Base-by-base conservation (phyloP, 129 eudicot species). In the Lactuca saligna region DNA sequence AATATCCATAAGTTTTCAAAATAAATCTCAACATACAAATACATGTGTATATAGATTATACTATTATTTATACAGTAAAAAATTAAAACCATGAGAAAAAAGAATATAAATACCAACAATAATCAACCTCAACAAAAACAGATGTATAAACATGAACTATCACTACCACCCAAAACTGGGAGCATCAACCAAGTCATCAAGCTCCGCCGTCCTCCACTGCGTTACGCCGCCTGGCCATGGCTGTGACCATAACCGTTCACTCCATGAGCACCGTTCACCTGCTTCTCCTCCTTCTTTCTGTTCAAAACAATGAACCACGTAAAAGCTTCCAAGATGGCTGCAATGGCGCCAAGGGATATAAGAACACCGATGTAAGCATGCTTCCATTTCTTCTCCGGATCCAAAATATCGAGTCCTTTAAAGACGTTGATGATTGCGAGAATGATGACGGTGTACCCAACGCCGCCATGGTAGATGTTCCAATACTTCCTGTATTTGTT, bases 381-480 rank as follows among this genome's bases (percentile, higher is more conserved):
- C 71, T 83, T 87, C 98, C 98, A 93, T 69, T 84, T 85, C 78
- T 87, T 73, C 17, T 79, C 86, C 0, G 96, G 95, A 73, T 93
- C 86, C 80, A 93, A 83, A 44, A 89, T 86, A 17, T 92, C 86
- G 34, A 92, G 73, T 14, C 96, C 98, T 69, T 89, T 75, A 70
- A 82, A 89, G 14, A 92, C 75, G 73, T 89, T 92, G 14, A 65
- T 63, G 39, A 88, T 83, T 73, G 87, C 86, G 14, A 92, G 84
- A 2, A 65, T 14, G 25, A 92, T 77, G 50, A 85, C 86, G 3
- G 81, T 17, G 69, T 92, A 92, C 29, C 98, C 96, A 16, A 77
- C 49, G 7, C 72, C 7, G 14, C 57, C 83, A 60, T 92, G 96
- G 89, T 86, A 89, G 60, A 92, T 62, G 86, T 89, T 92, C 98